Conservation (phyloP, 2,329 filamentous ascomycete species). For the Escovopsis sp. region DNA sequence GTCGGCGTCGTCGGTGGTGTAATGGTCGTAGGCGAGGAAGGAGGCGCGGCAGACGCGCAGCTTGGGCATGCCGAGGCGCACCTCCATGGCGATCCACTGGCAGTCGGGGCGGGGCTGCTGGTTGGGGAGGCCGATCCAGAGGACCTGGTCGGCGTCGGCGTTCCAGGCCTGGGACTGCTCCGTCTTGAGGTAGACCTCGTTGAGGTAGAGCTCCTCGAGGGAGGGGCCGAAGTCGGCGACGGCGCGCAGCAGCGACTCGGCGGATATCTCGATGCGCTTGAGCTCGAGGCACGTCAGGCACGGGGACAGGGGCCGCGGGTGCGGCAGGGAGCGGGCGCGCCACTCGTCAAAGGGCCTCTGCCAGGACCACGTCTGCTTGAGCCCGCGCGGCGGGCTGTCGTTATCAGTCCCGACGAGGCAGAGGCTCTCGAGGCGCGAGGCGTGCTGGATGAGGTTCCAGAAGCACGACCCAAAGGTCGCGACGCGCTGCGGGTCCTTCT, state of each 20-base stretch:
- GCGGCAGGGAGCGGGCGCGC: constrained; percentile 24
- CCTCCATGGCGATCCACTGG: constrained; percentile 27
- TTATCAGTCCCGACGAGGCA: constrained; percentile 32
- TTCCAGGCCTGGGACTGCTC: constrained; percentile 20
- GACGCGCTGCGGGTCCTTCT: constrained; percentile 20
- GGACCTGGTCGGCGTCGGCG: constrained; percentile 17
- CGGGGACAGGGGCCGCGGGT: constrained; percentile 20
- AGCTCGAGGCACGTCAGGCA: constrained; percentile 30
- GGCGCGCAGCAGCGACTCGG: constrained; percentile 20
- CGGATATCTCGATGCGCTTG: constrained; percentile 25
- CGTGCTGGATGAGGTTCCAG: constrained; percentile 35
- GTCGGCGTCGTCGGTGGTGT: constrained; percentile 18
- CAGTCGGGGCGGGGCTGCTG: constrained; percentile 21
- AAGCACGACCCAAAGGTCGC: constrained; percentile 28
- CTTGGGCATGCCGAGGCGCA: constrained; percentile 21
- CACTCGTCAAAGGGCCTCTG: constrained; percentile 24
- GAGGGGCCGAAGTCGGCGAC: constrained; percentile 22
- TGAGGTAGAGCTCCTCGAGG: constrained; percentile 30
- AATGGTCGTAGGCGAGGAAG: constrained; percentile 29
- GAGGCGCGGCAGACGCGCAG: constrained; percentile 29
- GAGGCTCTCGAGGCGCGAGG: constrained; percentile 28
- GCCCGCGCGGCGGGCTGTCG: constrained; percentile 19
- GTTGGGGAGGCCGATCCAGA: constrained; percentile 34
- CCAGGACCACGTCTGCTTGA: constrained; percentile 24
- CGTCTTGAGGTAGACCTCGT: constrained; percentile 30